Evolutionary conservation across 2,329 filamentous ascomycete species (phyloP), one percentile per base, ranked within the genome.

Genomic region (Fusarium veterinarium): DNA sequence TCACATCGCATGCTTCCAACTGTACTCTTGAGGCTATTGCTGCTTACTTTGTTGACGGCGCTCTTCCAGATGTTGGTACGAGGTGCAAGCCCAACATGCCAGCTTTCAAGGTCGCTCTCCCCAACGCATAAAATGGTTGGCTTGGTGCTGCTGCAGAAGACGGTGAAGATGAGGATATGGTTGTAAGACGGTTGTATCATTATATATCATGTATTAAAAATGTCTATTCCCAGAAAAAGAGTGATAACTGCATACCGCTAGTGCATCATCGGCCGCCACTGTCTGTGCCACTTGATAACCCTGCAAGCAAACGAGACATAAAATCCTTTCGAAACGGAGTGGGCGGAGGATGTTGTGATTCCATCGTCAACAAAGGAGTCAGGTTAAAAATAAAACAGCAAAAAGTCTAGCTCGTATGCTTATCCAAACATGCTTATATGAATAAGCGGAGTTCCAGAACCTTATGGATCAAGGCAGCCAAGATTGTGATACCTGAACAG

Each of bases 61-160:
- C 30, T 20, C 38, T 73, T 10, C 71, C 71, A 3, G n/a, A 64
- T 0, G 58, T 71, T 11, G 71, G 67, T 8, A 46, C 62, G 4
- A 48, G 48, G 4, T 73, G 71, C 28, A 72, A 65, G 30, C 62
- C 71, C 3, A 60, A 74, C 6, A 51, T 57, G 70, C 31, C 42
- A 23, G 61, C 66, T 5, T 73, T 73, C 35, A 62, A 72, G 40
- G 56, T 66, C 20, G 69, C 52, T 14, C 33, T 49, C 17, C 41
- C 30, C 9, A 37, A 37, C 14, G 41, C 20, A 13, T 57, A 28
- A 19, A 30, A 12, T 17, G 13, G 3, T 17, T 40, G 1, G 23
- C 7, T 20, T n/a, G 23, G 33, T n/a, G 25, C 19, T n/a, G 10
- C 31, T 8, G 48, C 48, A 53, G 49, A 40, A 40, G 25, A 40